Percentiles rank a stretch among this genome's conserved stretches.
These are phyloP conservation scores for Sicyos baderoa DNA, from an alignment of 306 rosid species.

Conservation along the genomic window DNA sequence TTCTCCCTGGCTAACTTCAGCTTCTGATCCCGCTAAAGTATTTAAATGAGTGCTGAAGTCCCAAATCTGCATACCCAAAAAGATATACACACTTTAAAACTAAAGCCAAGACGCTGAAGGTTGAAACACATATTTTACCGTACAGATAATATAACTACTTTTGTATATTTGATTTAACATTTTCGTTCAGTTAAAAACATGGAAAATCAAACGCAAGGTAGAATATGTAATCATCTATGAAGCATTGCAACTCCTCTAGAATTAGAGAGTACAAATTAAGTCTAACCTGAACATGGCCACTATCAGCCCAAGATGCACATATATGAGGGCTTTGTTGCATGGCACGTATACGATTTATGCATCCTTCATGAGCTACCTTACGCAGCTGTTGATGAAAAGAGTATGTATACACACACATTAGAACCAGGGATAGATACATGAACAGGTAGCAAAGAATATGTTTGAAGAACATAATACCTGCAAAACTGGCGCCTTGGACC, in stretches of 20 bases:
- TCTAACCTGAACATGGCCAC: constrained; percentile 73
- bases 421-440: constrained; percentile 13
- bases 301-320: constrained; percentile 90
- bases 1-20: constrained; percentile 57
- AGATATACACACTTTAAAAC: not conserved
- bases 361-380: constrained; percentile 73
- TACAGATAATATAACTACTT: not conserved
- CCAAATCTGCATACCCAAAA: constrained; percentile 53
- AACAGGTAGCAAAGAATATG: not conserved
- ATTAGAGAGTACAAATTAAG: constrained; percentile 12
- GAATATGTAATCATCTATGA: not conserved
- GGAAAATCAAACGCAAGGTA: not conserved
- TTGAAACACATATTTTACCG: not conserved
- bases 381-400: constrained; percentile 45
- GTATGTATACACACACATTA: constrained; percentile 14
- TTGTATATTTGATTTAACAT: no score
- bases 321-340: constrained; percentile 85
- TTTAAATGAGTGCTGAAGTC: constrained; percentile 77
- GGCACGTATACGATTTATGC: constrained; percentile 76
- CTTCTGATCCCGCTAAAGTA: constrained; percentile 63
- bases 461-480: constrained; percentile 35
- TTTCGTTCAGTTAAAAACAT: not conserved
- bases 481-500: constrained; percentile 41
- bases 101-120: not conserved
- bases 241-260: not conserved